A percentile compares a stretch with the other conserved stretches of the same genome.
Evolutionary conservation across 2,329 filamentous ascomycete species (phyloP).

Genomic region (Graphilbum sp.): DNA sequence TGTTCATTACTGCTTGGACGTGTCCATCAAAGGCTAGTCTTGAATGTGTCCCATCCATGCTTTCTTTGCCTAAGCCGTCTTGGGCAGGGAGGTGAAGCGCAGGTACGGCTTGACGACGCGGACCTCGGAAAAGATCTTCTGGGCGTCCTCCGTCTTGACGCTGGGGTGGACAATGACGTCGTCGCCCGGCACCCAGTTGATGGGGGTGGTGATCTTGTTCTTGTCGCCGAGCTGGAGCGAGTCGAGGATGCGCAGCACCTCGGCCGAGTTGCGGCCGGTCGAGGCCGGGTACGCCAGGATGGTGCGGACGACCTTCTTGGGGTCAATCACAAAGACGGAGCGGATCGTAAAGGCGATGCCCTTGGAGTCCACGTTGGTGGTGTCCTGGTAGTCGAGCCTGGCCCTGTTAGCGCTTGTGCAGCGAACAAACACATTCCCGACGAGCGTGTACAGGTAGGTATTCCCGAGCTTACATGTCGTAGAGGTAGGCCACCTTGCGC

Average conservation of each 20-base stretch:
- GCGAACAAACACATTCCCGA: no score
- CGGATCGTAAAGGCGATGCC: conserved; percentile 87
- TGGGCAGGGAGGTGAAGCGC: conserved; percentile 51
- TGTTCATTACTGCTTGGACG: no score
- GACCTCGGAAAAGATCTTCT: conserved; percentile 71
- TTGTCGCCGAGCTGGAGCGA: conserved; percentile 73
- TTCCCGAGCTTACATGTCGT: conserved; percentile 48
- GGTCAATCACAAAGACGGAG: conserved; percentile 88
- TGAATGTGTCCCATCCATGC: no score
- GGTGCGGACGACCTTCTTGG: conserved; percentile 80
- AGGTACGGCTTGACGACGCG: conserved; percentile 56
- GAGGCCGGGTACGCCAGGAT: conserved; percentile 88
- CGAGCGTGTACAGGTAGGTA: no score
- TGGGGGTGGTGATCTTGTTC: conserved; percentile 74
- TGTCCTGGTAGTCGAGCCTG: conserved; percentile 64
- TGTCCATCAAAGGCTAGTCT: no score
- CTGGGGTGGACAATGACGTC: conserved; percentile 83
- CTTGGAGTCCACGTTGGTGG: conserved; percentile 66
- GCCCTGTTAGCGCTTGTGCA: no score
- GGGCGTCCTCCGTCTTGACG: conserved; percentile 71
- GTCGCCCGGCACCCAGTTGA: conserved; percentile 78
- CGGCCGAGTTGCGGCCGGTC: conserved; percentile 67
- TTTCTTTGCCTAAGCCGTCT: conserved; percentile 13
- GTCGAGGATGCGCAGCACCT: conserved; percentile 66
- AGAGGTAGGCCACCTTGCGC: conserved; percentile 58